Conservation (phyloP, 2,329 filamentous ascomycete genomes). For the Pseudocercospora vitis region DNA sequence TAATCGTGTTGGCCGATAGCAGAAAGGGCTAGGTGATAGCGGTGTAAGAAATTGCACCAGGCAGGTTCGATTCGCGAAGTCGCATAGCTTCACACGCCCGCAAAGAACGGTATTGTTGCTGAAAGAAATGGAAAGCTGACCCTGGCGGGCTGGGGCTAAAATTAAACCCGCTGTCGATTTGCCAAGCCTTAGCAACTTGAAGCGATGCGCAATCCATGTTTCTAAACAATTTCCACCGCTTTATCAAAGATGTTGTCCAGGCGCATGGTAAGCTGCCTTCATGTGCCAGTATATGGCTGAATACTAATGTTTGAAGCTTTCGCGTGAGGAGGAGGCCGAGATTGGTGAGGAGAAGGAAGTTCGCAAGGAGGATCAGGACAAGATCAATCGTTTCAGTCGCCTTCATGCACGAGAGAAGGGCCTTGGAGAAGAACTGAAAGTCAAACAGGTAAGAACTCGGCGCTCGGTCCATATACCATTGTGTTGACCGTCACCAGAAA, state of each 20-base stretch:
- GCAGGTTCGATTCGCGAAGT: too few relatives aligned
- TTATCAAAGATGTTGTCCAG: slow-evolving; percentile 22
- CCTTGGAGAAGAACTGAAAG: slow-evolving; percentile 76
- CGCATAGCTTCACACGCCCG: too few relatives aligned
- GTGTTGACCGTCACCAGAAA: slow-evolving; percentile 63
- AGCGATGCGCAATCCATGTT: too few relatives aligned
- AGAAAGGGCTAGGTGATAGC: too few relatives aligned
- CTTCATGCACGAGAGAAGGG: slow-evolving; percentile 81
- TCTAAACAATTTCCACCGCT: too few relatives aligned
- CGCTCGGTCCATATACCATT: not conserved
- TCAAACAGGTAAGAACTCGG: slow-evolving; percentile 65
- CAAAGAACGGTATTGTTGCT: too few relatives aligned
- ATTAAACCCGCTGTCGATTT: too few relatives aligned
- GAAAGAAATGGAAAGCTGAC: too few relatives aligned
- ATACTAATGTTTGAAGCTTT: slow-evolving; percentile 62
- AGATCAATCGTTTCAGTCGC: slow-evolving; percentile 96
- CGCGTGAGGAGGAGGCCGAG: slow-evolving; percentile 83
- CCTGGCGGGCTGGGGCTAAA: too few relatives aligned
- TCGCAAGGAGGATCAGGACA: slow-evolving; percentile 94
- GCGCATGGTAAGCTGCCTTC: slow-evolving; percentile 15
- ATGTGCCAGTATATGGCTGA: not conserved
- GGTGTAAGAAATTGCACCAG: too few relatives aligned
- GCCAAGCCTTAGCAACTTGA: too few relatives aligned
- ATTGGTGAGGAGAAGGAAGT: slow-evolving; percentile 85
- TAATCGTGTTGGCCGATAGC: too few relatives aligned